phyloP scores from a whole-genome alignment of 306 rosid species.

The Begonia masoniana region DNA sequence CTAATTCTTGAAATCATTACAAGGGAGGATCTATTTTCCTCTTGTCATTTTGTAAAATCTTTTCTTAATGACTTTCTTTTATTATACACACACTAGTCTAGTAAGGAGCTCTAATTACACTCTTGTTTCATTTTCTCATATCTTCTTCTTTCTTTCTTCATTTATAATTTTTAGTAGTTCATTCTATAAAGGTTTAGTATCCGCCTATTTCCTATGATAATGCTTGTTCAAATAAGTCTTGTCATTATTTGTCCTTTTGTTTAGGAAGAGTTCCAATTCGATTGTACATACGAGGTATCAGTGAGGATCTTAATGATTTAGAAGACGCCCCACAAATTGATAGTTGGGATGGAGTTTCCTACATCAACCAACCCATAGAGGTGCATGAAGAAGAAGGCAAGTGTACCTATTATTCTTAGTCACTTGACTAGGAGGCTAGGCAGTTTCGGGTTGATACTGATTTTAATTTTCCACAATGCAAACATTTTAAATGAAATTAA shows the following conservation, averaged over 20 bases:
- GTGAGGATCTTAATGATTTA: constrained; percentile 54
- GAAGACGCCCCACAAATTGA: constrained; percentile 74
- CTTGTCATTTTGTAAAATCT: no score
- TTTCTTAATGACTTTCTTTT: no score
- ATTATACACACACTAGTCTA: no score
- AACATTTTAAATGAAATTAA: no score
- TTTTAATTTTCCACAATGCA: no score
- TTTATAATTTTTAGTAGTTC: not conserved
- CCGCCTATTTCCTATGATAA: not conserved
- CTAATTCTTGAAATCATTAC: no score
- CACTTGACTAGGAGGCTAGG: not conserved
- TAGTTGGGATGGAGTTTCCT: constrained; percentile 80
- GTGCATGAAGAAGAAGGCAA: constrained; percentile 42
- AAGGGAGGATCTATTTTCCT: no score
- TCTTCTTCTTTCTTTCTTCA: not conserved
- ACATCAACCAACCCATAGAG: constrained; percentile 77
- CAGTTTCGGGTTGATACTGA: not conserved
- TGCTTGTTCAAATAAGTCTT: constrained; percentile 5
- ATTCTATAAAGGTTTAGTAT: not conserved
- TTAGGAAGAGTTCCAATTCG: constrained; percentile 82
- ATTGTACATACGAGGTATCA: constrained; percentile 51
- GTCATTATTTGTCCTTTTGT: constrained; percentile 11
- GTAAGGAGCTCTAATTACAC: no score
- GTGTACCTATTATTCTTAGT: not conserved
- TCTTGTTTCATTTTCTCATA: not conserved